Percentiles rank a stretch among this genome's conserved stretches.
phyloP scores from a whole-genome alignment of 73 alveolate genomes.

The Uronychia setigera region DNA sequence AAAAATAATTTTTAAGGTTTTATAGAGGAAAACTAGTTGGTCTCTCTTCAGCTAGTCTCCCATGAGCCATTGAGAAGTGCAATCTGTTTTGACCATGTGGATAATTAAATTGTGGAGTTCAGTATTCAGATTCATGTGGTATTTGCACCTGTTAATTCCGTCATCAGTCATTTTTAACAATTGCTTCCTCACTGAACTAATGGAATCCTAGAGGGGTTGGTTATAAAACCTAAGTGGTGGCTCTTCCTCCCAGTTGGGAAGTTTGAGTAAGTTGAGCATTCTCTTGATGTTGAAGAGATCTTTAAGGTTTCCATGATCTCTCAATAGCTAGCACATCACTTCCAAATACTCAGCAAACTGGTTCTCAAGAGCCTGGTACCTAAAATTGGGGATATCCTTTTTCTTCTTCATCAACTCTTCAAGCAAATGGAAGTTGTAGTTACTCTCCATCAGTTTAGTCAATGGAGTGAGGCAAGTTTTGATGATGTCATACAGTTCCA shows the following conservation, averaged over 20 bases:
- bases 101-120: constrained; percentile 40
- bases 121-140: constrained; percentile 40
- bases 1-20: constrained; percentile 43
- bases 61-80: constrained; percentile 58
- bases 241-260: constrained; percentile 41
- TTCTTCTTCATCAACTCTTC: constrained; percentile 57
- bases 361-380: constrained; percentile 57
- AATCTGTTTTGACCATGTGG: constrained; percentile 55
- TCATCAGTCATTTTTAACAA: constrained; percentile 41
- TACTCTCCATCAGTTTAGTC: constrained; percentile 46
- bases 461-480: constrained; percentile 40
- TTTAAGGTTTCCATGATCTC: constrained; percentile 38
- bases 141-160: constrained; percentile 45
- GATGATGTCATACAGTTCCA: constrained; percentile 45
- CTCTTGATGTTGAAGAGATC: constrained; percentile 43
- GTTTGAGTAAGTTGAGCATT: constrained; percentile 55
- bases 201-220: constrained; percentile 40
- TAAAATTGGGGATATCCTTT: constrained; percentile 48
- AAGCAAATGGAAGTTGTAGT: constrained; percentile 54
- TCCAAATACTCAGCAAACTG: constrained; percentile 54
- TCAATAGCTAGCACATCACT: constrained; percentile 43
- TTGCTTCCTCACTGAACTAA: constrained; percentile 35
- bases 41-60: constrained; percentile 74
- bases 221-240: constrained; percentile 56
- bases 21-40: constrained; percentile 70